Conservation (phyloP, 1,284 basidiomycete species). For the Boletellus deceptivus region DNA sequence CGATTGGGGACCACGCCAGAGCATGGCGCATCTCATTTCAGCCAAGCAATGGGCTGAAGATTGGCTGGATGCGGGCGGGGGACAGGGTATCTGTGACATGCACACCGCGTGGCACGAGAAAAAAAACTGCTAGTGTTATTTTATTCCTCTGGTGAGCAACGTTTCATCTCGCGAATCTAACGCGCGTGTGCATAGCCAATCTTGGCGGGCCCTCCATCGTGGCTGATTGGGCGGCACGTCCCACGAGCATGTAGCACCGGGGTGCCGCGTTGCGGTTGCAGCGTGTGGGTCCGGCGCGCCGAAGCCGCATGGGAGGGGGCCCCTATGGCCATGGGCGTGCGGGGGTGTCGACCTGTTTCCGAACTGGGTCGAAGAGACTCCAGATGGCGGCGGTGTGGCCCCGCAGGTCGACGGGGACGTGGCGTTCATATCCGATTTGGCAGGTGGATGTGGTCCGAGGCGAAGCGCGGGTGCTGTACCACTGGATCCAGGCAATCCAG, state of each 20-base stretch:
- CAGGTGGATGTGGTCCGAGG: conserved; percentile 1
- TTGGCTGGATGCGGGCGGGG: conserved; percentile 9
- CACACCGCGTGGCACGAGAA: conserved; percentile 12
- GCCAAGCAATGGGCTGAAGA: conserved; percentile 9
- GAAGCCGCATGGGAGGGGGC: conserved; percentile 22
- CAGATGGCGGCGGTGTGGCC: neutral
- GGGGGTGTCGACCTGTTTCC: neutral
- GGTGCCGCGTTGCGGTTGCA: neutral
- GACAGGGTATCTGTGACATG: conserved; percentile 15
- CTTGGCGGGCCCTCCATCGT: conserved; percentile 12
- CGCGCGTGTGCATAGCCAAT: conserved; percentile 25
- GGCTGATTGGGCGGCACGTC: neutral
- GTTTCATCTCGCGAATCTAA: conserved; percentile 26
- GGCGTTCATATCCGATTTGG: conserved; percentile 4
- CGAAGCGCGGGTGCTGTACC: neutral
- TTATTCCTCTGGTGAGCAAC: conserved; percentile 1
- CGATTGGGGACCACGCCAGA: conserved; percentile 15
- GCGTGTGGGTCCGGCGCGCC: conserved; percentile 11
- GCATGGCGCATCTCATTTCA: conserved; percentile 23
- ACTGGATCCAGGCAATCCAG: neutral
- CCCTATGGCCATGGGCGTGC: conserved; percentile 7
- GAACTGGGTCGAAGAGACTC: neutral
- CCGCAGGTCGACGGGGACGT: neutral
- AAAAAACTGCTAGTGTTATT: neutral
- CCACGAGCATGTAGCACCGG: neutral